Base-by-base conservation (phyloP, 345 rosid genomes). In the Gossypium stocksii region DNA sequence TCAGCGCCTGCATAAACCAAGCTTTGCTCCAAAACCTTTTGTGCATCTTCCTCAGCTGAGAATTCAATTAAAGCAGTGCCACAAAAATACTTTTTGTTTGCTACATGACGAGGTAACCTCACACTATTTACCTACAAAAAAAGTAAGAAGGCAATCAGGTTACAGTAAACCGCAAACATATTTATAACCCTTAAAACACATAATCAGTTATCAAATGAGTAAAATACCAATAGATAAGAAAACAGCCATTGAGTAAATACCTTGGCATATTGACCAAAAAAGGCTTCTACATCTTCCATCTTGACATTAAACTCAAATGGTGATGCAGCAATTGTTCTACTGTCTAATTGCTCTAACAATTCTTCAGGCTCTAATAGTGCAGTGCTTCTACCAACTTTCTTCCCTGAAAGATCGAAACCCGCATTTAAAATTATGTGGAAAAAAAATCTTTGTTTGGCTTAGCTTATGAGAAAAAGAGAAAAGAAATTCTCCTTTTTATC, bases 1-100 rank as follows among this genome's bases (percentile, higher is more conserved):
- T 90, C 83, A 38, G 71, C 87, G 34, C 97, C 98, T 22, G 84
- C 90, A 83, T 84, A 93, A 78, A 80, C 83, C 83, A 93, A 83
- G 75, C 77, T 85, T 79, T 86, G 83, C 71, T 79, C 81, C 79
- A 90, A 77, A 71, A 89, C 48, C 60, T 85, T 88, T 57, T 87
- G 85, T 58, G 97, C 89, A 14, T 91, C 97, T 78, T 91, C 93
- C 77, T 89, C 90, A 3, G 87, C 66, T 71, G 93, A 87, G 80
- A 95, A 90, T 81, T 95, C 99, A 61, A 95, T 75, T 87, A 93
- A 79, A 74, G 92, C 97, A 79, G 92, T 86, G 48, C 99, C 99
- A 83, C 84, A 85, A 77, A 93, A 89, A 13, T 85, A 72, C 78
- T 86, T 89, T 46, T 86, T 80, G 80, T 93, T 93, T 51, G 85